Base-by-base conservation (phyloP, 306 rosid species). In the Castanea crenata region DNA sequence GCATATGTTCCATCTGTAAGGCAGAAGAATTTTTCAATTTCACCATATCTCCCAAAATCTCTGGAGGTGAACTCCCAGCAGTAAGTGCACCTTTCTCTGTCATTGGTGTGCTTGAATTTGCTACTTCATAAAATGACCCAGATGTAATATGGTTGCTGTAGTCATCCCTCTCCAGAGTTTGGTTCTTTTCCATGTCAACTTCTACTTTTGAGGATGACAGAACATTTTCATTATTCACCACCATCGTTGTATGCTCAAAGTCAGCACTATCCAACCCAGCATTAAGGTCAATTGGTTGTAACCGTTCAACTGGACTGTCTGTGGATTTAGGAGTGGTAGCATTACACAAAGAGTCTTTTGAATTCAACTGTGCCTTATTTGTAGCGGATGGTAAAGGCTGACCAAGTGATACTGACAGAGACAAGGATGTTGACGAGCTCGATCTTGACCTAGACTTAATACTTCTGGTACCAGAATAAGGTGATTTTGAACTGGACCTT, bases 321-420 rank as follows among this genome's bases (percentile, higher is more conserved):
- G 12, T 41, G 67, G 85, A 71, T 78, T 71, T 71, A 27, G 75
- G 76, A 70, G 86, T 55, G 51, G 78, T 15, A 74, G 80, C 85
- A 38, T 90, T 78, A 76, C 73, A 77, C 56, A 81, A 62, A 68
- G 81, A 29, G 56, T 59, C 20, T 75, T 75, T 83, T 20, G 38
- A 73, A 77, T 81, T 85, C 82, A 79, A 61, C 75, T 54, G 80
- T 69, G 76, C 69, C 77, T 84, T 79, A 35, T 35, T 76, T 2
- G 79, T 75, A 78, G 85, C 56, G 61, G 83, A 61, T 23, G 78
- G 65, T 63, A 75, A 55, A 52, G 81, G 77, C 69, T 5, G 80
- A 81, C 71, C 79, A 32, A 80, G 85, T 19, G 94, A 84, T 41
- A 82, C 89, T 71, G 85, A 86, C 76, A 46, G 27, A 71, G 82